Conservation (phyloP, 176 grass and related monocot species). For the Aegilops sharonensis region DNA sequence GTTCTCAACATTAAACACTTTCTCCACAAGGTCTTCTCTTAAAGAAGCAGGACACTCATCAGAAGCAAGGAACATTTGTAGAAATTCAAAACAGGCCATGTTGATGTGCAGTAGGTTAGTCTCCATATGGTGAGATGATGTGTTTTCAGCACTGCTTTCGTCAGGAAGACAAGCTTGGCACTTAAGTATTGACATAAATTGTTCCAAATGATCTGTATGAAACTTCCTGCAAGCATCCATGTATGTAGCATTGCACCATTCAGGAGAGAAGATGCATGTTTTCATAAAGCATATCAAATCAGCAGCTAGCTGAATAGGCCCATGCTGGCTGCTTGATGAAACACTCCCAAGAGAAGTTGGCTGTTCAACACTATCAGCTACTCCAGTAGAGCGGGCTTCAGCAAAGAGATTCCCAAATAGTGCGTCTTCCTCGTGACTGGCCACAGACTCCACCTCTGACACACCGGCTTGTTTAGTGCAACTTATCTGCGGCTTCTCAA, state of each 20-base stretch:
- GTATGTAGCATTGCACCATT: slow-evolving; percentile 62
- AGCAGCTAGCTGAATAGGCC: slow-evolving; percentile 67
- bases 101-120: slow-evolving; percentile 43
- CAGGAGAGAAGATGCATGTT: slow-evolving; percentile 63
- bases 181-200: slow-evolving; percentile 71
- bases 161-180: slow-evolving; percentile 48
- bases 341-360: slow-evolving; percentile 37
- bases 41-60: slow-evolving; percentile 56
- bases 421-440: slow-evolving; percentile 90
- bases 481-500: slow-evolving; percentile 59
- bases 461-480: slow-evolving; percentile 57
- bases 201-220: slow-evolving; percentile 57
- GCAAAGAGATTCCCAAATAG: slow-evolving; percentile 94
- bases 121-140: slow-evolving; percentile 15
- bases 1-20: slow-evolving; percentile 78
- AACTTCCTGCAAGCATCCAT: slow-evolving; percentile 75
- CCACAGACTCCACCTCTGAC: slow-evolving; percentile 71
- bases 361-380: slow-evolving; percentile 66
- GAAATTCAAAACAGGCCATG: slow-evolving; percentile 73
- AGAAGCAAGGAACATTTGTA: slow-evolving; percentile 63
- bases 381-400: slow-evolving; percentile 62
- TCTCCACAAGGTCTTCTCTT: slow-evolving; percentile 70
- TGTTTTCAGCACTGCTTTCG: slow-evolving; percentile 53
- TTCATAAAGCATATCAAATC: slow-evolving; percentile 84
- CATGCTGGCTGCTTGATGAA: slow-evolving; percentile 43